These are phyloP conservation scores for Chenopodium formosanum DNA, from an alignment of 148 eudicot genomes.

Conservation along the genomic window DNA sequence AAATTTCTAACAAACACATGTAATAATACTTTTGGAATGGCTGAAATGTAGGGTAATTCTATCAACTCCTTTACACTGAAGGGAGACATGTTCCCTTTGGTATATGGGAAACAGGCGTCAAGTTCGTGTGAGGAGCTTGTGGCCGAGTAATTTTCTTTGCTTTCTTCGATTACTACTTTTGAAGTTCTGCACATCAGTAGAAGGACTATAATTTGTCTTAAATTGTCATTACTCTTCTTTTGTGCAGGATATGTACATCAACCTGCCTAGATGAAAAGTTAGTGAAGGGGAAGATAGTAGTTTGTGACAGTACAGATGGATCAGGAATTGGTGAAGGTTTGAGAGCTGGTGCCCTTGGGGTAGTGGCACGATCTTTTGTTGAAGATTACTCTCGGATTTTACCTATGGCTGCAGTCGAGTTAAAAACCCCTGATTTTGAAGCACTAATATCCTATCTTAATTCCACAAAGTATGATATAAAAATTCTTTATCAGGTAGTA, in stretches of 20 bases:
- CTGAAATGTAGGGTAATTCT: conserved; percentile 6
- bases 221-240: neutral
- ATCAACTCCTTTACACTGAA: conserved; percentile 17
- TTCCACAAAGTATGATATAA: conserved; percentile 29
- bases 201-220: neutral
- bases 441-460: conserved; percentile 21
- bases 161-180: neutral
- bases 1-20: no score
- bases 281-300: conserved; percentile 39
- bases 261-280: conserved; percentile 17
- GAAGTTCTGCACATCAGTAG: neutral
- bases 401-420: conserved; percentile 27
- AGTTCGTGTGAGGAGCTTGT: neutral
- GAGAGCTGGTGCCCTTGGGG: conserved; percentile 25
- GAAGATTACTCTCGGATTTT: neutral
- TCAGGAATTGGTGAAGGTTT: neutral
- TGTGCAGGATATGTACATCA: neutral
- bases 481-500: no score
- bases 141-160: conserved; percentile 19
- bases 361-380: neutral
- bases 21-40: neutral
- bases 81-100: conserved; percentile 34
- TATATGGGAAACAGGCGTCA: conserved; percentile 16
- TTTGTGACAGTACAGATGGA: conserved; percentile 4
- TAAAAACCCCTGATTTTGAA: neutral